These are phyloP conservation scores for Diaporthe ilicicola DNA, from an alignment of 2,329 filamentous ascomycete genomes.

Conservation along the genomic window DNA sequence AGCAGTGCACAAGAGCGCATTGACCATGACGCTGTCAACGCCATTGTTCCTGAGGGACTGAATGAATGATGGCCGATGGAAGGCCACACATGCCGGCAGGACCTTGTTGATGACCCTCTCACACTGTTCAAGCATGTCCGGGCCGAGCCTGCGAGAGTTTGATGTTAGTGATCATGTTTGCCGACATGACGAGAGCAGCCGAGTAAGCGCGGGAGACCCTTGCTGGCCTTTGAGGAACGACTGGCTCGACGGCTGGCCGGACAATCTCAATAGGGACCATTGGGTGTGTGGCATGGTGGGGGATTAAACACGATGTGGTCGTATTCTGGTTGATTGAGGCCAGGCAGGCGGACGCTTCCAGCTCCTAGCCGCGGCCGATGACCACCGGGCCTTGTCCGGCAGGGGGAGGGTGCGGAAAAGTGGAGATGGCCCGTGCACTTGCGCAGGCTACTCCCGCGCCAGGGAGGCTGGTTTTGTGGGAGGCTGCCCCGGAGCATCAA, in stretches of 20 bases:
- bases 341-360: not conserved
- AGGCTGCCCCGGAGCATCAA: slow-evolving; percentile 26
- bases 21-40: slow-evolving; percentile 64
- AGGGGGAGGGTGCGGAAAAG: slow-evolving; percentile 27
- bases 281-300: not conserved
- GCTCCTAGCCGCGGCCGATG: slow-evolving; percentile 8
- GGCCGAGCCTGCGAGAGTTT: slow-evolving; percentile 53
- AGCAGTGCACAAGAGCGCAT: slow-evolving; percentile 65
- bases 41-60: slow-evolving; percentile 66
- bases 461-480: slow-evolving; percentile 19
- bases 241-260: not conserved
- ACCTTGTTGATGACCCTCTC: slow-evolving; percentile 69
- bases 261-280: not conserved
- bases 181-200: not conserved
- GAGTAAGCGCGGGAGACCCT: not conserved
- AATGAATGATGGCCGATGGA: slow-evolving; percentile 69
- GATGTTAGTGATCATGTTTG: slow-evolving; percentile 16
- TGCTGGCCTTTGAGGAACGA: not conserved
- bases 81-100: slow-evolving; percentile 68
- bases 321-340: not conserved
- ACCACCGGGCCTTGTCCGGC: slow-evolving; percentile 27
- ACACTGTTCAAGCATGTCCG: slow-evolving; percentile 66
- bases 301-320: not conserved
- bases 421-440: slow-evolving; percentile 34
- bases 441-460: slow-evolving; percentile 23